Base-by-base conservation (phyloP, 345 rosid genomes). In the Boechera retrofracta region DNA sequence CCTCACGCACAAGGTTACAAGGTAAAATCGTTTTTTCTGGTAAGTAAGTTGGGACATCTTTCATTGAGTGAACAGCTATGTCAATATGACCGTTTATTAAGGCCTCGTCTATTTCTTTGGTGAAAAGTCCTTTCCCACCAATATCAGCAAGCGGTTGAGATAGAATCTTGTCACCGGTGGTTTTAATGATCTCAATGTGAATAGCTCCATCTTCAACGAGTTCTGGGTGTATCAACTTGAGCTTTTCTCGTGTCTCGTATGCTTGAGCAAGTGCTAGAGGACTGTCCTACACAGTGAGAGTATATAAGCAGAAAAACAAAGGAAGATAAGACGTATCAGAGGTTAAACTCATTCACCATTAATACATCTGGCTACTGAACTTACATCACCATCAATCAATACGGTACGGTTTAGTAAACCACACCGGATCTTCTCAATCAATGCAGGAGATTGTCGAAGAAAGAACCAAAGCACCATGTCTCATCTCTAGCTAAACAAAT, bases 211-310 rank as follows among this genome's bases (percentile, higher is more conserved):
- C 97, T 82, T 89, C 92, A 7, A 87, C 84, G 38, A 95, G 88
- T 71, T 92, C 98, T 0, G 89, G 86, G 61, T 95, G 96, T 55
- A 64, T 59, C 0, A 89, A 86, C 90, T 79, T 89, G 71, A 95
- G 96, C 72, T 92, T 92, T 56, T 82, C 86, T 55, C 89, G 80
- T 2, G 99, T 92, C 87, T 95, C 97, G n/a, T 91, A 84, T 71
- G 99, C 98, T 80, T 95, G 99, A 69, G 99, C 99, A 75, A 95
- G 96, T 29, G 98, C 99, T 49, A 95, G 80, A 5, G 99, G 99
- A 82, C 99, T 95, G 87, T 71, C 87, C 86, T 80, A 80, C 73
- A 83, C 24, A 74, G 62, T 47, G 56, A 71, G 81, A 81, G 66
- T 61, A 53, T 32, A 76, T 85, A 59, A 80, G 79, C 64, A 70